phyloP scores from a whole-genome alignment of 2,329 filamentous ascomycete species.

The Xylaria sp. region DNA sequence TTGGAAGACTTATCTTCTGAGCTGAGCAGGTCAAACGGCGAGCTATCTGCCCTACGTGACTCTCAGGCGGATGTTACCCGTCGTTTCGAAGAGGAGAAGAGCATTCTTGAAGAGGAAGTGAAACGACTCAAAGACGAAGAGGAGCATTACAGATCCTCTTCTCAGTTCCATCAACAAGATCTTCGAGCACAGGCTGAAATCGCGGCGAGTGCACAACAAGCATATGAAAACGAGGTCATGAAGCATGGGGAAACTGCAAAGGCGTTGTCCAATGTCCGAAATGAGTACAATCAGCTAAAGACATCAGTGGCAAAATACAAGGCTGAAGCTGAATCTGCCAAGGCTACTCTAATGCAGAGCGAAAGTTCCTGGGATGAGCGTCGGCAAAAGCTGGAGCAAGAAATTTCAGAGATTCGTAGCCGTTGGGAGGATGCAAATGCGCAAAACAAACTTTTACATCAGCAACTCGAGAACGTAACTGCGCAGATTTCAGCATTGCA shows the following conservation, averaged over 20 bases:
- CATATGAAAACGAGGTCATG: constrained; percentile 92
- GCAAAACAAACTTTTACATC: constrained; percentile 90
- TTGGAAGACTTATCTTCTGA: constrained; percentile 86
- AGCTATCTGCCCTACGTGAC: constrained; percentile 82
- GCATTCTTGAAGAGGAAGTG: constrained; percentile 80
- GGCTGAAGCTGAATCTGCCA: constrained; percentile 87
- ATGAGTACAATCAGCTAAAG: constrained; percentile 84
- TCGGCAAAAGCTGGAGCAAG: constrained; percentile 82
- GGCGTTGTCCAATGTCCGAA: constrained; percentile 79
- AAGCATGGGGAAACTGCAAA: constrained; percentile 97
- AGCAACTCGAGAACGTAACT: constrained; percentile 86
- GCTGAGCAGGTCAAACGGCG: constrained; percentile 81
- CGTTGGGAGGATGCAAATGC: constrained; percentile 85
- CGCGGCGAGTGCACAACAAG: constrained; percentile 89
- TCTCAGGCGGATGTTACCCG: constrained; percentile 79
- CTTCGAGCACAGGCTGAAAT: constrained; percentile 94
- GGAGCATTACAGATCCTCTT: constrained; percentile 80
- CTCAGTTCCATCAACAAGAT: constrained; percentile 88
- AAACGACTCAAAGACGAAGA: constrained; percentile 84
- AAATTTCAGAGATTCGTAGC: constrained; percentile 80
- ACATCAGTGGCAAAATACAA: constrained; percentile 79
- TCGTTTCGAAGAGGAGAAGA: constrained; percentile 84
- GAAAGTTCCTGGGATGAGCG: constrained; percentile 90
- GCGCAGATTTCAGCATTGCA: constrained; percentile 83
- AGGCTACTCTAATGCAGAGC: constrained; percentile 79